These are phyloP conservation scores for Phytophthora citrophthora DNA, from an alignment of 352 stramenopile species.

Conservation along the genomic window DNA sequence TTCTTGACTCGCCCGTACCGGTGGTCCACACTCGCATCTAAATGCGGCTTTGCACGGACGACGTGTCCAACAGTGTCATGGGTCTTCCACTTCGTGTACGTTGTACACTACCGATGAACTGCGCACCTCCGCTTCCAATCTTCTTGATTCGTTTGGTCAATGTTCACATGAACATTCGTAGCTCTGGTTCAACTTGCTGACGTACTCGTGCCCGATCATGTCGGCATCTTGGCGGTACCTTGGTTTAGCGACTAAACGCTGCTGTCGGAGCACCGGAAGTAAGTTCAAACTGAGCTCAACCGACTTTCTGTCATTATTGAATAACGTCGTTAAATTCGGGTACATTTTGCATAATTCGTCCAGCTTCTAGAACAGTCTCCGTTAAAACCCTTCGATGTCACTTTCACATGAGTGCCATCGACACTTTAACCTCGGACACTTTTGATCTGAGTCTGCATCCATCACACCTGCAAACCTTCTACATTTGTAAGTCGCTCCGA, in stretches of 20 bases:
- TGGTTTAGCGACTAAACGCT: not conserved
- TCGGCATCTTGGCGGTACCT: not conserved
- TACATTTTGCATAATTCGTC: not conserved
- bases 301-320: not conserved
- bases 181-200: conserved; percentile 23
- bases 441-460: conserved; percentile 2
- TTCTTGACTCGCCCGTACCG: no score
- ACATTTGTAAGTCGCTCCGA: not conserved
- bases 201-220: conserved; percentile 9
- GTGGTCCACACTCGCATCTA: no score
- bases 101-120: no score
- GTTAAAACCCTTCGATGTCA: conserved; percentile 13
- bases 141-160: conserved; percentile 5
- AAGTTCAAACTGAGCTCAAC: not conserved
- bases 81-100: no score
- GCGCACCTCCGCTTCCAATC: not conserved
- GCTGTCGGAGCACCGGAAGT: not conserved
- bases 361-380: conserved; percentile 39
- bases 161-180: conserved; percentile 2
- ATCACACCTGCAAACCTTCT: not conserved
- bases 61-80: no score
- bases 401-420: conserved; percentile 20
- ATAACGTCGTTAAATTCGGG: not conserved
- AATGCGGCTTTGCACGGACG: no score
- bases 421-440: conserved; percentile 12